These are phyloP conservation scores for Fraxinus latifolia DNA, from an alignment of 305 asterid genomes.

Conservation along the genomic window DNA sequence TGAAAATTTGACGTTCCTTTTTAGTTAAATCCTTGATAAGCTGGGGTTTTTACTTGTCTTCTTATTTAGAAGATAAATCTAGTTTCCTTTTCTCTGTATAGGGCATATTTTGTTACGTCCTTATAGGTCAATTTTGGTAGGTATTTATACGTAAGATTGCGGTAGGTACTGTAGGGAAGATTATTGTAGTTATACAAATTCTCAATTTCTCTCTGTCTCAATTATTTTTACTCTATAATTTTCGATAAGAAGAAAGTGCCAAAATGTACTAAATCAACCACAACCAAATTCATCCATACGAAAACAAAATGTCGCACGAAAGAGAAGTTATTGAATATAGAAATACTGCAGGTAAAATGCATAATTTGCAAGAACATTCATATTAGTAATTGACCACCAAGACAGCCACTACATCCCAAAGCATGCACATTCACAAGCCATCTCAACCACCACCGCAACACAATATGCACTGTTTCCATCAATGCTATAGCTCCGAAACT, in stretches of 20 bases:
- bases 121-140: neutral
- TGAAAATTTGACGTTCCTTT: neutral
- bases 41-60: neutral
- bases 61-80: neutral
- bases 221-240: neutral
- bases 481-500: neutral
- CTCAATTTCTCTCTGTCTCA: neutral
- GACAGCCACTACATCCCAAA: neutral
- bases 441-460: neutral
- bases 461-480: conserved; percentile 1
- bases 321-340: neutral
- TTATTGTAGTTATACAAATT: neutral
- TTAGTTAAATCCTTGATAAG: neutral
- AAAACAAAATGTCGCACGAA: neutral
- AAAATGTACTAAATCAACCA: neutral
- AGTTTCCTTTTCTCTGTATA: neutral
- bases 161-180: neutral
- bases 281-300: neutral
- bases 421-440: neutral
- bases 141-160: neutral
- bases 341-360: neutral
- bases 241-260: neutral
- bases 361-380: neutral
- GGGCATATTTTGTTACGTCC: neutral
- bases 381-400: neutral